Evolutionary conservation across 2,329 filamentous ascomycete genomes (phyloP), one percentile per base, ranked within the genome.

Genomic region (Zasmidium citrigriseum): DNA sequence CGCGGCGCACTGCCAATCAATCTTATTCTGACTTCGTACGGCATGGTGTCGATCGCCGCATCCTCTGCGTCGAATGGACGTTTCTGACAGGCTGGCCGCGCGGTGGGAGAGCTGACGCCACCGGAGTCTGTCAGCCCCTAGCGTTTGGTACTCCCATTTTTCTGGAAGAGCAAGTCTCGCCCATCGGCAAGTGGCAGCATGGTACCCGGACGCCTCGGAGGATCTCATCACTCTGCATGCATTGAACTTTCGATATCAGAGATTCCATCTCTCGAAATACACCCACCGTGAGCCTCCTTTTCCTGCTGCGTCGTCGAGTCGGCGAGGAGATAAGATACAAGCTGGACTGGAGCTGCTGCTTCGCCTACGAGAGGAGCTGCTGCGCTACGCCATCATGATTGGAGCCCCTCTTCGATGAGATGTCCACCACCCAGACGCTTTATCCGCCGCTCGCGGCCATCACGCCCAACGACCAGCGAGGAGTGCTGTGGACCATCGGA

Each of bases 401-500:
- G 3, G 27, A 22, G 18, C 47, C 23, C 14, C 20, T 23, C 9
- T n/a, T 22, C 10, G 14, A 22, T 52, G 49, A 52, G 4, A 57
- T 57, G 55, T 3, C 48, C 23, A 38, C 29, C 10, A 12, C 50
- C 44, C 52, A 59, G 27, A 47, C 41, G 1, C 50, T 62, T 16
- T 59, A 52, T 2, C 60, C 60, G 14, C 57, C 60, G 5, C 50
- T 62, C 25, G 54, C 57, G 38, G 57, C 38, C 10, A 54, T 62
- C 52, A 59, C 45, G 1, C 45, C 45, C 12, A 27, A 20, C 16
- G 60, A 62, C 24, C 53, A 54, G 24, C 46, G 60, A 44, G 60
- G 60, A 21, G 47, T 62, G 14, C 47, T 56, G 23, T 62, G 60
- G 60, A 52, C 54, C 16, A 53, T 62, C 22, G 57, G 50, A 38